These are phyloP conservation scores for Globisporangium lucens DNA, from an alignment of 352 stramenopile genomes.

Conservation along the genomic window DNA sequence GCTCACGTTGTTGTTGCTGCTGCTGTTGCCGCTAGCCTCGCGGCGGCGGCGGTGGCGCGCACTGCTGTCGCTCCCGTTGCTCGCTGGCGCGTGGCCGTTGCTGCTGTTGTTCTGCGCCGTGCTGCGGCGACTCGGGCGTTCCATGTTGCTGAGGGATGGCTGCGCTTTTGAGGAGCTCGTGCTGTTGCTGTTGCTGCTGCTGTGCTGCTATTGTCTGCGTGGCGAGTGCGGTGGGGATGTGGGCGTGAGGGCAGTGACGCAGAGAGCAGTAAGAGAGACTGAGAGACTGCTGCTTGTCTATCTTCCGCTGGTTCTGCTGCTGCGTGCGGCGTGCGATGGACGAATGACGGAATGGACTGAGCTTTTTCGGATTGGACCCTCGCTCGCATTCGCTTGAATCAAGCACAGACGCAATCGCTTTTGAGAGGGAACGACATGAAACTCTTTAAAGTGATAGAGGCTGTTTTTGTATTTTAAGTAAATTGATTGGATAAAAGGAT, in stretches of 20 bases:
- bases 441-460: background rate
- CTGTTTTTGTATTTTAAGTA: too few relatives aligned
- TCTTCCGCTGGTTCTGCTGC: background rate
- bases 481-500: too few relatives aligned
- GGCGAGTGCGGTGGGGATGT: background rate
- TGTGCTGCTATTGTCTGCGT: background rate
- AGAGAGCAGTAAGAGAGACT: background rate
- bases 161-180: background rate
- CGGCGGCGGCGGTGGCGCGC: conserved; percentile 37
- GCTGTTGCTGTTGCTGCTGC: background rate
- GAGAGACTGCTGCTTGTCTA: background rate
- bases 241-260: background rate
- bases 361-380: conserved; percentile 8
- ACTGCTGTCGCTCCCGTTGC: conserved; percentile 24
- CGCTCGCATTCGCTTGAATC: background rate
- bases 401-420: background rate
- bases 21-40: conserved; percentile 22
- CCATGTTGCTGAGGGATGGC: conserved; percentile 23
- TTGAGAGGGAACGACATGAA: background rate
- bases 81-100: conserved; percentile 24
- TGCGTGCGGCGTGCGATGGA: background rate
- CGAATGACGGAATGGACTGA: conserved; percentile 8
- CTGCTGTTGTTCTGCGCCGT: conserved; percentile 18
- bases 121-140: conserved; percentile 52
- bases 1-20: conserved; percentile 19